Percentiles rank a stretch among this genome's conserved stretches.
These are phyloP conservation scores for Colletotrichum endophyticum DNA, from an alignment of 2,329 filamentous ascomycete genomes.

Conservation along the genomic window DNA sequence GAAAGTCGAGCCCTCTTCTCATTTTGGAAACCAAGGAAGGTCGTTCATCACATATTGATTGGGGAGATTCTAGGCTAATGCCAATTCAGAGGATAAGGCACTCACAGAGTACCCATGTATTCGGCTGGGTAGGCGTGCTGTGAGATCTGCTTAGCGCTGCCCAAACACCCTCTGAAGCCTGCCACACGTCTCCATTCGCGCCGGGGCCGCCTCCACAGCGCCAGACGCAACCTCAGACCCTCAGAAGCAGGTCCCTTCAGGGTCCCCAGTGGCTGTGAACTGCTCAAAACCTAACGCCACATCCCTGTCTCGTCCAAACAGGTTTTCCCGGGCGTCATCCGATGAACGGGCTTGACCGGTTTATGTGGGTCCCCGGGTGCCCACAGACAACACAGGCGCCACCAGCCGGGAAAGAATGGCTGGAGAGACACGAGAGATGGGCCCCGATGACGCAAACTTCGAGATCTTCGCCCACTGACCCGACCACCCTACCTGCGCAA, in stretches of 20 bases:
- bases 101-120: no score
- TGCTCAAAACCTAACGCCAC: background rate
- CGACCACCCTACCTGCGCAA: background rate
- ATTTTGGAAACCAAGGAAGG: background rate
- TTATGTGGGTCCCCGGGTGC: background rate
- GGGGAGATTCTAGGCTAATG: background rate
- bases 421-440: background rate
- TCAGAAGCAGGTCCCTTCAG: slow-evolving; percentile 2
- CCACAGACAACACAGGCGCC: background rate
- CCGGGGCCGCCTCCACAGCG: background rate
- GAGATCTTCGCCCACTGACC: background rate
- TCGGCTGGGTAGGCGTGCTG: background rate
- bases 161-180: no score
- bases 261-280: slow-evolving; percentile 10
- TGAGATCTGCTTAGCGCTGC: background rate
- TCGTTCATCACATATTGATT: background rate
- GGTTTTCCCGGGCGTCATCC: slow-evolving; percentile 15
- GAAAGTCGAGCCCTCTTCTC: background rate
- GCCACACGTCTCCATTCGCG: background rate
- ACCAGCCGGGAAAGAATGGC: background rate
- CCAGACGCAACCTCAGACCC: background rate
- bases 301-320: slow-evolving; percentile 13
- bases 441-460: slow-evolving; percentile 19
- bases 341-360: background rate
- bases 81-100: background rate